A percentile compares a stretch with the other conserved stretches of the same genome.
Evolutionary conservation across 768 basidiomycete genomes (phyloP).

Genomic region (Mycena sanguinolenta): DNA sequence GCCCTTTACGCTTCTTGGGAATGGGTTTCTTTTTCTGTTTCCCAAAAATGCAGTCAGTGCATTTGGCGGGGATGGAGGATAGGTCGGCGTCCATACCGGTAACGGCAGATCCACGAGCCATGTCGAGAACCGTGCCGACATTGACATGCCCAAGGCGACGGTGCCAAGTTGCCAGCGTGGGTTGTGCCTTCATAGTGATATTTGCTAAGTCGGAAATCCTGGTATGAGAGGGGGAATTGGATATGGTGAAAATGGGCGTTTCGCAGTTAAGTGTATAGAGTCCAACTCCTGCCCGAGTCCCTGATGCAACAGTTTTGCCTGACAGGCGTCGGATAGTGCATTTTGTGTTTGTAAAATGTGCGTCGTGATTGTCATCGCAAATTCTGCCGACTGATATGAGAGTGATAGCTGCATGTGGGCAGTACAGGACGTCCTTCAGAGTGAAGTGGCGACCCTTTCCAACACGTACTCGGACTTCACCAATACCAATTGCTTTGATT

Average conservation of each 20-base stretch:
- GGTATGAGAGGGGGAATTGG: no score
- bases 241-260: no score
- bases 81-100: slow-evolving; percentile 9
- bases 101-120: slow-evolving; percentile 1
- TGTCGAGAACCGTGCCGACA: neutral
- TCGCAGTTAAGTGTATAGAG: neutral
- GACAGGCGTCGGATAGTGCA: neutral
- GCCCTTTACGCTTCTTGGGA: no score
- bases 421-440: slow-evolving; percentile 10
- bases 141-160: slow-evolving; percentile 2
- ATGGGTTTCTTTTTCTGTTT: no score
- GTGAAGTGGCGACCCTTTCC: slow-evolving; percentile 17
- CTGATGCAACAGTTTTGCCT: neutral
- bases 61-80: slow-evolving; percentile 3
- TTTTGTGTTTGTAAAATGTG: neutral
- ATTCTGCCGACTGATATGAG: no score
- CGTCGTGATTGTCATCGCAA: no score
- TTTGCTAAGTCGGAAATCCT: no score
- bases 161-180: slow-evolving; percentile 6
- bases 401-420: no score
- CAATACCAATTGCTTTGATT: no score
- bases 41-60: no score
- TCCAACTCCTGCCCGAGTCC: neutral
- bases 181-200: no score
- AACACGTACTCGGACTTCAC: neutral